Evolutionary conservation across 495 filamentous ascomycete genomes (phyloP), one percentile per base, ranked within the genome.

Genomic region (Venustampulla echinocandica): DNA sequence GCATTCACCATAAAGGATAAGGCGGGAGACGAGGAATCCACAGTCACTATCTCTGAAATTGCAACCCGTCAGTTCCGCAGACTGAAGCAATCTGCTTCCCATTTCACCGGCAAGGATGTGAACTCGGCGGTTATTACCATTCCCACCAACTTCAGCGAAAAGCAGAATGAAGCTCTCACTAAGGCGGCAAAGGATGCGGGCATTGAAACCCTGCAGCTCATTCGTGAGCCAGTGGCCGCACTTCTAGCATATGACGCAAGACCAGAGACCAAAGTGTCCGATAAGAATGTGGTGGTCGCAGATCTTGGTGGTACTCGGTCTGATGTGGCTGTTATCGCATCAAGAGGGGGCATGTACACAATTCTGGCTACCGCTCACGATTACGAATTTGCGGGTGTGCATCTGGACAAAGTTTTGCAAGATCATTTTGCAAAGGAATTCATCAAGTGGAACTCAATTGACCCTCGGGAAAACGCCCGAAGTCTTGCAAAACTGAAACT

Each of bases 371-470:
- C 90, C 24, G 79, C 81, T 11, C 92, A 98, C 66, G 92, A 98
- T 71, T 95, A 93, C 63, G 87, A 94, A 60, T 82, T 86, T 47
- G 78, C 82, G 39, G 92, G 92, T 55, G 66, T 75, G 19, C 78
- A 85, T 36, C 69, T 98, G 25, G 92, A 98, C 67, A 75, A 90
- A 58, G 80, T 93, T 27, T 74, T 98, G 37, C 84, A 95, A 55
- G 90, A 97, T 62, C 81, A 95, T 73, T 96, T 96, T 57, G 84
- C 92, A 47, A 97, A 98, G 75, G 92, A 96, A 64, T 98, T 98
- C 69, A 72, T 90, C 53, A 96, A 97, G 77, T 88, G 93, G 71
- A 69, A 90, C 64, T 87, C 88, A 64, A 76, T 73, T 38, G 92
- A 98, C 61, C 92, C 93, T 19, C 76, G 92, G 48, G 75, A 82